These are phyloP conservation scores for Datura wrightii DNA, from an alignment of 257 asterid genomes.

Conservation along the genomic window DNA sequence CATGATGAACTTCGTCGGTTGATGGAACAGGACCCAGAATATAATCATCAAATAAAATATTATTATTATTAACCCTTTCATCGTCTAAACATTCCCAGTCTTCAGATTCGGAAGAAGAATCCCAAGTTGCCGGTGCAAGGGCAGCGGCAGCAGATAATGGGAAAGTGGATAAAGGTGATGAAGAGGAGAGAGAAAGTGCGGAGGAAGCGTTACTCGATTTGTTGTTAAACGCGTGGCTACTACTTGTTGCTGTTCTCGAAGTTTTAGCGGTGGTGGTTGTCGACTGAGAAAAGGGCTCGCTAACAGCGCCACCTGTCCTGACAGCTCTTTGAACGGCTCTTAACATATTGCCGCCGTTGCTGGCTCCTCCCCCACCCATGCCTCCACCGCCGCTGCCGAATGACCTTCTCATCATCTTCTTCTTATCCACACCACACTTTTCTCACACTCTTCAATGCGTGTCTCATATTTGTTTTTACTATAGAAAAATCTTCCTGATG, in stretches of 20 bases:
- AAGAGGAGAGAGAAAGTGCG: constrained; percentile 41
- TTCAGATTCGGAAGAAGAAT: constrained; percentile 57
- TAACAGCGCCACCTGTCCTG: constrained; percentile 48
- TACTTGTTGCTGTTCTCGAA: not conserved
- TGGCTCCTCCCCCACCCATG: constrained; percentile 37
- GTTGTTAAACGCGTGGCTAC: constrained; percentile 13
- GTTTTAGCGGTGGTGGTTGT: constrained; percentile 23
- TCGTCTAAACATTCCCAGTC: constrained; percentile 68
- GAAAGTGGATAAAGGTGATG: constrained; percentile 38
- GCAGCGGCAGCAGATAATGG: constrained; percentile 43
- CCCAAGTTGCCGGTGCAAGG: constrained; percentile 38
- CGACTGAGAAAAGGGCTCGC: constrained; percentile 48
- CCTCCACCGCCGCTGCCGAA: constrained; percentile 51
- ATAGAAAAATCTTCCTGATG: constrained; percentile 27
- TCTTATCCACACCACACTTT: constrained; percentile 37
- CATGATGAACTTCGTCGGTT: constrained; percentile 63
- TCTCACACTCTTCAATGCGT: not conserved
- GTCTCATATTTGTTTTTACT: not conserved
- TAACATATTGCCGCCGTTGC: constrained; percentile 52
- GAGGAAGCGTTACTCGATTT: not conserved
- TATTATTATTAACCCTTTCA: constrained; percentile 32
- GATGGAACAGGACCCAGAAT: constrained; percentile 71
- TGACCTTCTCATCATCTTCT: constrained; percentile 53
- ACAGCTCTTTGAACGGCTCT: constrained; percentile 57
- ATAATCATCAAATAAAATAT: constrained; percentile 50